These are phyloP conservation scores for Aureobasidium sp. DNA, from an alignment of 2,329 filamentous ascomycete genomes.

Conservation along the genomic window DNA sequence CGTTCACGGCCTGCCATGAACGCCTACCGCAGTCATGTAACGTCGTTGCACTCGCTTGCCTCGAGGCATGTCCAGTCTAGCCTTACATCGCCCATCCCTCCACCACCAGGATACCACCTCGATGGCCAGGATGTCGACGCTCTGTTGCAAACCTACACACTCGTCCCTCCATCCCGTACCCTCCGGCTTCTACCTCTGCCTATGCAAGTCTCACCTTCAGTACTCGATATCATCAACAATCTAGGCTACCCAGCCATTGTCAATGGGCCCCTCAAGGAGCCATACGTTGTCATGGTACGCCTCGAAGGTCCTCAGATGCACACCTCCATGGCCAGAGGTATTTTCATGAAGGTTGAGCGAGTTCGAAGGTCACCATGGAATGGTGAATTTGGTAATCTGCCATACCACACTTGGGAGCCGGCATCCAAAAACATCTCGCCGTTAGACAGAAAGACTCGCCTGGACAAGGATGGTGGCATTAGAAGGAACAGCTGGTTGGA, in stretches of 20 bases:
- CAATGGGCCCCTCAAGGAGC: constrained; percentile 22
- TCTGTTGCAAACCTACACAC: constrained; percentile 40
- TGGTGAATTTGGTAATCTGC: constrained; percentile 12
- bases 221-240: constrained; percentile 29
- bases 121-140: constrained; percentile 40
- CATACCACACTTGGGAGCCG: constrained; percentile 21
- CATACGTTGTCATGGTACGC: constrained; percentile 27
- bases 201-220: constrained; percentile 19
- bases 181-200: constrained; percentile 24
- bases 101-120: constrained; percentile 35
- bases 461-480: neutral
- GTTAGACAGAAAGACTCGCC: neutral
- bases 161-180: constrained; percentile 33
- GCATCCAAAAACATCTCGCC: constrained; percentile 3
- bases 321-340: constrained; percentile 20
- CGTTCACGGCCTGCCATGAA: constrained; percentile 49
- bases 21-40: constrained; percentile 51
- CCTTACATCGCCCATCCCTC: constrained; percentile 35
- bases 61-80: constrained; percentile 34
- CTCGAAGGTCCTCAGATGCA: constrained; percentile 27
- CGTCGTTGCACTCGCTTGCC: constrained; percentile 43
- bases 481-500: neutral
- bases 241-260: constrained; percentile 26
- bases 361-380: constrained; percentile 18
- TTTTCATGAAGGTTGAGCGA: constrained; percentile 17